Conservation (phyloP, 1,284 basidiomycete species). For the Pseudozyma hubeiensis region DNA sequence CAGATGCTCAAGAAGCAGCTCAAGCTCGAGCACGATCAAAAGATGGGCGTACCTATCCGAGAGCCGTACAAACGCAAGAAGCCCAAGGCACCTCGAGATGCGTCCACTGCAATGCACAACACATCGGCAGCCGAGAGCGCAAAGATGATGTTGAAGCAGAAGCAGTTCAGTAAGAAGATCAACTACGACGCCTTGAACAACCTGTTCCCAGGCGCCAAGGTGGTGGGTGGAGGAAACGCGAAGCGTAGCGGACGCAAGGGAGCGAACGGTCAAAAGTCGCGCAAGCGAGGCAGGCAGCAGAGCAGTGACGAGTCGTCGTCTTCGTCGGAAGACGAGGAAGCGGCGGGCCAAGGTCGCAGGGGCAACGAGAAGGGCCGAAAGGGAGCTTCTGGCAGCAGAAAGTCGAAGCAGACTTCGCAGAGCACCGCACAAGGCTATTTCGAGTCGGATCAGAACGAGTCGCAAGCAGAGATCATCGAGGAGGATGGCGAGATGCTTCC, state of each 20-base stretch:
- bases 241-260: slow-evolving; percentile 17
- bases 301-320: slow-evolving; percentile 34
- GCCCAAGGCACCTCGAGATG: slow-evolving; percentile 59
- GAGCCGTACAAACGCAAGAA: slow-evolving; percentile 60
- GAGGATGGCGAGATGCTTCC: slow-evolving; percentile 44
- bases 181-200: slow-evolving; percentile 67
- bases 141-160: slow-evolving; percentile 66
- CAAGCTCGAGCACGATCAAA: slow-evolving; percentile 66
- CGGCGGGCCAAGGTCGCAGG: not conserved
- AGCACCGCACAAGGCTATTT: slow-evolving; percentile 24
- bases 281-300: slow-evolving; percentile 33
- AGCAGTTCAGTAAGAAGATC: slow-evolving; percentile 65
- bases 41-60: slow-evolving; percentile 60
- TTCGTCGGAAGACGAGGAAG: slow-evolving; percentile 32
- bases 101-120: slow-evolving; percentile 57
- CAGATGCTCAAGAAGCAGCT: slow-evolving; percentile 70
- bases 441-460: slow-evolving; percentile 34
- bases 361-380: slow-evolving; percentile 10
- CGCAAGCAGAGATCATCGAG: slow-evolving; percentile 36
- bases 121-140: slow-evolving; percentile 64
- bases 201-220: slow-evolving; percentile 56
- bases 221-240: slow-evolving; percentile 20
- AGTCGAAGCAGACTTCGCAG: slow-evolving; percentile 15
- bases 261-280: slow-evolving; percentile 3
- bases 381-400: slow-evolving; percentile 11